Evolutionary conservation across 495 filamentous ascomycete genomes (phyloP).

Genomic region (Aspergillus panamensis): DNA sequence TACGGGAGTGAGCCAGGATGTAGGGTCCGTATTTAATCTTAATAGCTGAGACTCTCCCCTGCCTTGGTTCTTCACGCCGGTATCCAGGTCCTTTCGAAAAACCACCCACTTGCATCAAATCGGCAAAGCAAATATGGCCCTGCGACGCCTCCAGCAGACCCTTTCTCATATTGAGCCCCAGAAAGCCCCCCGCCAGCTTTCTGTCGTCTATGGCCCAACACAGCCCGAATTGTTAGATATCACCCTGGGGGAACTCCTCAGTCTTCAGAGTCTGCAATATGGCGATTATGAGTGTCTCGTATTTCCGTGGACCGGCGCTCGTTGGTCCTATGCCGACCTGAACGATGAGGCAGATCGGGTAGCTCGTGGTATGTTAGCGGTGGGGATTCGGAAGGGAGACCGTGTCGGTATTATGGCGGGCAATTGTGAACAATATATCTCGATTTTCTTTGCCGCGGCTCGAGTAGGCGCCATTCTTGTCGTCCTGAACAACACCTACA

Average conservation of each 20-base stretch:
- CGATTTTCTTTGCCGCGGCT: slow-evolving; percentile 64
- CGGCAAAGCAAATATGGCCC: slow-evolving; percentile 27
- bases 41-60: slow-evolving; percentile 8
- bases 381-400: slow-evolving; percentile 60
- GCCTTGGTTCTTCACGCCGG: not conserved
- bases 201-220: slow-evolving; percentile 56
- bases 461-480: slow-evolving; percentile 65
- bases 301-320: slow-evolving; percentile 61
- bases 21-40: slow-evolving; percentile 19
- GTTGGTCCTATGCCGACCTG: slow-evolving; percentile 64
- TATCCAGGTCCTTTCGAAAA: not conserved
- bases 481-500: slow-evolving; percentile 71
- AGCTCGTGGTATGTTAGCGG: slow-evolving; percentile 54
- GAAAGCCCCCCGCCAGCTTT: slow-evolving; percentile 29
- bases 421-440: slow-evolving; percentile 67
- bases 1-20: not conserved
- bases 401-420: slow-evolving; percentile 67
- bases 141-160: slow-evolving; percentile 40
- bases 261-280: slow-evolving; percentile 59
- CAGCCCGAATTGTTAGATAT: slow-evolving; percentile 58
- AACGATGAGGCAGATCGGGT: slow-evolving; percentile 57
- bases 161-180: slow-evolving; percentile 33
- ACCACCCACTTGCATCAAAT: not conserved
- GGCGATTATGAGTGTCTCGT: slow-evolving; percentile 58
- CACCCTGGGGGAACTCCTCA: slow-evolving; percentile 59